Conservation (phyloP, 345 rosid genomes). For the Murraya paniculata region DNA sequence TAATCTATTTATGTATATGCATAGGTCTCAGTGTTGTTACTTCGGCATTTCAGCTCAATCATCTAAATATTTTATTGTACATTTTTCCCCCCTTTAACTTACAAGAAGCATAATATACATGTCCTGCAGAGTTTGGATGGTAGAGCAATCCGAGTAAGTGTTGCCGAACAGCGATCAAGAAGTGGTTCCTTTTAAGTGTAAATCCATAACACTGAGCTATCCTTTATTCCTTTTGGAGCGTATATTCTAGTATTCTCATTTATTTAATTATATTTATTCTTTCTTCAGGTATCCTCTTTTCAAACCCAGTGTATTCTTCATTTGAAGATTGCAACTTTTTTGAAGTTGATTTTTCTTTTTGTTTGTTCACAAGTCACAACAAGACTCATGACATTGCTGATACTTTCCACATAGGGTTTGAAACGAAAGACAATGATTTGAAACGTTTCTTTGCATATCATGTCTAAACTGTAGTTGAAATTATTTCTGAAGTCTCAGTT, state of each 20-base stretch:
- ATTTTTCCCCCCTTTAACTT: not conserved
- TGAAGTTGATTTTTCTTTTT: too few relatives aligned
- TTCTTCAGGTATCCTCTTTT: not conserved
- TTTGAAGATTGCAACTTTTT: not conserved
- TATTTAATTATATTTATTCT: too few relatives aligned
- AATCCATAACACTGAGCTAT: not conserved
- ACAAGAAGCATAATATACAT: not conserved
- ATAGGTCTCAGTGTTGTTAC: not conserved
- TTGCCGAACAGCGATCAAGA: constrained; percentile 43
- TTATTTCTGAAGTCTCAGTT: too few relatives aligned
- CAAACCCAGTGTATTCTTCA: not conserved
- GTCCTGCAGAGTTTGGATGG: constrained; percentile 41
- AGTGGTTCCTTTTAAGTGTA: not conserved
- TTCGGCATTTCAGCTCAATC: not conserved
- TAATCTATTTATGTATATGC: not conserved
- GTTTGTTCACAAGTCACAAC: too few relatives aligned
- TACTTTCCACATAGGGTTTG: not conserved
- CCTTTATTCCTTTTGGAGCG: not conserved
- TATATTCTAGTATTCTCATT: not conserved
- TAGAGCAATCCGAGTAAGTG: constrained; percentile 42
- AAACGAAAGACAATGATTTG: not conserved
- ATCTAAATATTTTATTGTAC: not conserved
- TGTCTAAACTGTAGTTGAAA: too few relatives aligned
- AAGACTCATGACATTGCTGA: not conserved
- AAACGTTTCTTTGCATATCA: too few relatives aligned